phyloP scores from a whole-genome alignment of 192 early-diverging fungal species.

The Pilaira anomala region DNA sequence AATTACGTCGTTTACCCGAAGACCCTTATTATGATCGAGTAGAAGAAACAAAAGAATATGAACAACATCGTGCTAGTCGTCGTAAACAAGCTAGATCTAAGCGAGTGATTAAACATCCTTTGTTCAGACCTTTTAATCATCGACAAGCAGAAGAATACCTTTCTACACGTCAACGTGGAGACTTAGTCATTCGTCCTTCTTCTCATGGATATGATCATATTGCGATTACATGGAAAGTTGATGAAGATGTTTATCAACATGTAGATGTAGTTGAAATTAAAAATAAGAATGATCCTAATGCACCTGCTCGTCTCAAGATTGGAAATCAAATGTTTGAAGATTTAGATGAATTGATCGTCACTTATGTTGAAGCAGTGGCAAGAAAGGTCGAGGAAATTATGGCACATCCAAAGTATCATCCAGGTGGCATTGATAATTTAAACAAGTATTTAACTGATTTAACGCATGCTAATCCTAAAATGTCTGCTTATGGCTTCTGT shows the following conservation, averaged over 20 bases:
- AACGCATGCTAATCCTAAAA: conserved; percentile 54
- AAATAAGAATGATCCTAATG: conserved; percentile 68
- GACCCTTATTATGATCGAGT: conserved; percentile 65
- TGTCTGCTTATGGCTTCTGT: conserved; percentile 84
- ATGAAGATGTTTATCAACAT: conserved; percentile 83
- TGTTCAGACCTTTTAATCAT: conserved; percentile 72
- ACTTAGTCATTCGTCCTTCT: conserved; percentile 87
- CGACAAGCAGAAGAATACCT: conserved; percentile 74
- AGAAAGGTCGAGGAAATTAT: conserved; percentile 67
- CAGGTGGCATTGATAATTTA: conserved; percentile 54
- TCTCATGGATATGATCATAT: conserved; percentile 86
- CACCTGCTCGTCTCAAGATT: conserved; percentile 68
- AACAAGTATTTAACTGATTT: conserved; percentile 43
- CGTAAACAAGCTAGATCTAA: conserved; percentile 38
- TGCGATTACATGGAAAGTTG: conserved; percentile 91
- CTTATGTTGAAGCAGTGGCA: conserved; percentile 82
- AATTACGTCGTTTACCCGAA: conserved; percentile 42
- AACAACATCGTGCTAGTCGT: conserved; percentile 29
- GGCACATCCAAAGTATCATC: conserved; percentile 76
- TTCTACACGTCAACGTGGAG: conserved; percentile 62
- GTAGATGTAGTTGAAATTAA: conserved; percentile 71
- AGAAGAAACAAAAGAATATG: conserved; percentile 35
- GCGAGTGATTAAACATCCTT: conserved; percentile 79
- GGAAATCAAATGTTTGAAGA: conserved; percentile 74
- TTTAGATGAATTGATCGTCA: conserved; percentile 87